A percentile compares a stretch with the other conserved stretches of the same genome.
Conservation (phyloP, 768 basidiomycete species). For the Leucogyrophana mollusca region DNA sequence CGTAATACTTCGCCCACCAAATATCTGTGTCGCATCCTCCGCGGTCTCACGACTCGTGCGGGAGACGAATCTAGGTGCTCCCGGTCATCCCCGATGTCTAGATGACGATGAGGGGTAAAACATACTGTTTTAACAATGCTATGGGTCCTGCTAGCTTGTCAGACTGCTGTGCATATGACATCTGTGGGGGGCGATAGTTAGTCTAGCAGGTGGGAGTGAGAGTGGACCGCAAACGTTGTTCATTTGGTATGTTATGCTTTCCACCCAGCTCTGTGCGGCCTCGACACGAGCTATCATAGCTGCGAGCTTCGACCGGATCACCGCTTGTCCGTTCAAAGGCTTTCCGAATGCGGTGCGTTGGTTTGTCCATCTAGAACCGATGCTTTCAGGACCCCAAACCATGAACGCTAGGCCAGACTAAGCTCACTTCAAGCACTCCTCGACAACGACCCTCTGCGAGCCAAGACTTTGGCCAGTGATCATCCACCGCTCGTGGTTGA, state of each 20-base stretch:
- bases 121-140: constrained; percentile 85
- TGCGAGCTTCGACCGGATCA: constrained; percentile 86
- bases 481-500: constrained; percentile 93
- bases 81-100: constrained; percentile 8
- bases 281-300: constrained; percentile 90
- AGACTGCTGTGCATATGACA: constrained; percentile 84
- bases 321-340: constrained; percentile 76
- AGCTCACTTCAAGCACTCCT: constrained; percentile 83
- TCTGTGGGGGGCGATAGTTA: constrained; percentile 40
- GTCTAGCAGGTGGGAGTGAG: neutral
- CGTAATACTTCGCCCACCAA: constrained; percentile 88
- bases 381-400: constrained; percentile 9
- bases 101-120: constrained; percentile 3
- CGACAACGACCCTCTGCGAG: constrained; percentile 78
- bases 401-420: neutral
- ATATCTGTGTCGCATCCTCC: constrained; percentile 78
- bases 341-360: constrained; percentile 92
- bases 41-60: constrained; percentile 49
- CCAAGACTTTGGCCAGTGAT: constrained; percentile 68
- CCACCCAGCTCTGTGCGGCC: constrained; percentile 84
- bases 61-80: constrained; percentile 56
- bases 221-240: constrained; percentile 56
- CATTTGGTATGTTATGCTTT: constrained; percentile 90
- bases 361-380: constrained; percentile 67
- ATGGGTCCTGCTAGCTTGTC: constrained; percentile 87